Percentiles rank a stretch among this genome's conserved stretches.
Evolutionary conservation across 495 filamentous ascomycete genomes (phyloP).

Genomic region (Acidomyces sp.): DNA sequence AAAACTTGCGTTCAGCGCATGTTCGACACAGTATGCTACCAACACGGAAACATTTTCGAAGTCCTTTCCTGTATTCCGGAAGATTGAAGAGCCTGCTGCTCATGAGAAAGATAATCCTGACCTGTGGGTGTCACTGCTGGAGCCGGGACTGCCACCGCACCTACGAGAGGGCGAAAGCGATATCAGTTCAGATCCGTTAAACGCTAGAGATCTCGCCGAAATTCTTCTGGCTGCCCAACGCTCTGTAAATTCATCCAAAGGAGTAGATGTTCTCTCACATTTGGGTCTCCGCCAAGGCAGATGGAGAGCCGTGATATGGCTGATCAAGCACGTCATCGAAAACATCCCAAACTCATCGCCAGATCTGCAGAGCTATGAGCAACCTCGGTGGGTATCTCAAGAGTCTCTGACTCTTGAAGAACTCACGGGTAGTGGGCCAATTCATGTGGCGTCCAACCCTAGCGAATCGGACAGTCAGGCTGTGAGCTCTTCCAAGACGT

Average conservation of each 20-base stretch:
- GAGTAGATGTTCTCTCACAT: conserved; percentile 21
- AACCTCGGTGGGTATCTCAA: background rate
- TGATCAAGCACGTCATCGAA: conserved; percentile 25
- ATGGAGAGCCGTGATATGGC: conserved; percentile 30
- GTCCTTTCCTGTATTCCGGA: background rate
- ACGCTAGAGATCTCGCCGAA: conserved; percentile 2
- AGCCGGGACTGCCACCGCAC: conserved; percentile 32
- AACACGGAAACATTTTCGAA: no score
- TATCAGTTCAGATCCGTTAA: background rate
- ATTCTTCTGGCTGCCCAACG: conserved; percentile 10
- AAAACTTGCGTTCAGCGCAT: no score
- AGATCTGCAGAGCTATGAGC: background rate
- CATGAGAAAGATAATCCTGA: conserved; percentile 15
- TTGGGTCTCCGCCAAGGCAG: conserved; percentile 22
- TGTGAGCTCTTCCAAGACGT: background rate
- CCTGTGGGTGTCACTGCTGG: conserved; percentile 35
- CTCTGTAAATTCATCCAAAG: background rate
- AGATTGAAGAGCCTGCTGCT: background rate
- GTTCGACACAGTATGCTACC: no score
- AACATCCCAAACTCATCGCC: no score
- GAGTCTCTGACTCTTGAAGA: background rate
- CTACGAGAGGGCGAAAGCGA: conserved; percentile 16
- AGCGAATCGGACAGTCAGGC: background rate
- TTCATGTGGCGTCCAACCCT: no score
- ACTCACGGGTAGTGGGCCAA: background rate